phyloP scores from a whole-genome alignment of 1,284 basidiomycete species.

The Chondrostereum purpureum region DNA sequence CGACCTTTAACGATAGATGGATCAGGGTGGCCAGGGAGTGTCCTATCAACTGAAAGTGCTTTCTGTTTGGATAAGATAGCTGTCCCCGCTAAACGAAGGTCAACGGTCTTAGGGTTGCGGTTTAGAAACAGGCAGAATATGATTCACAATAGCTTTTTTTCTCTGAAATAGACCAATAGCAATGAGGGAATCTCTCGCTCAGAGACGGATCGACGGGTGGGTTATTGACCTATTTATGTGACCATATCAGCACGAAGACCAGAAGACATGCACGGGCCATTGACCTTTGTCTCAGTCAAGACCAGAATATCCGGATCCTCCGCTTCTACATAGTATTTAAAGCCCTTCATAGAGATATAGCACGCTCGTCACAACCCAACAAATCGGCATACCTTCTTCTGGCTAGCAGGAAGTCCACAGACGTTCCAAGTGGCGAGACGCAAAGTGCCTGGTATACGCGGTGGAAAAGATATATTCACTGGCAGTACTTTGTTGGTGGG shows the following conservation, averaged over 20 bases:
- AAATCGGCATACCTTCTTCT: slow-evolving; percentile 54
- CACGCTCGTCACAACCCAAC: slow-evolving; percentile 2
- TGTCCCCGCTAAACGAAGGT: slow-evolving; percentile 55
- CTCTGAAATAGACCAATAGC: slow-evolving; percentile 67
- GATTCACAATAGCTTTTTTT: slow-evolving; percentile 71
- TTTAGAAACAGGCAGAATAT: slow-evolving; percentile 1
- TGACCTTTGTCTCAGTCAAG: slow-evolving; percentile 76
- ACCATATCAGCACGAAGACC: slow-evolving; percentile 4
- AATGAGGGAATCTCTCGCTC: slow-evolving; percentile 54
- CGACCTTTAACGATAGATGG: slow-evolving; percentile 60
- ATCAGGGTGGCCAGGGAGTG: slow-evolving; percentile 69
- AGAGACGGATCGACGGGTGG: slow-evolving; percentile 53
- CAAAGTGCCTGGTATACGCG: slow-evolving; percentile 36
- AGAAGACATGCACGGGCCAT: background rate
- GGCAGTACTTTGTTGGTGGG: slow-evolving; percentile 72
- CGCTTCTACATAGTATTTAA: slow-evolving; percentile 72
- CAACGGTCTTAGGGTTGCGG: slow-evolving; percentile 3
- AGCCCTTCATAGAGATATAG: slow-evolving; percentile 45
- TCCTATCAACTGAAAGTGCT: slow-evolving; percentile 60
- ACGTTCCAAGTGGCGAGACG: slow-evolving; percentile 75
- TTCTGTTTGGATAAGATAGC: slow-evolving; percentile 77
- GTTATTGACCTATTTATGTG: slow-evolving; percentile 50
- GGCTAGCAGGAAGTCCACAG: slow-evolving; percentile 59
- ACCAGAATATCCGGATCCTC: slow-evolving; percentile 79
- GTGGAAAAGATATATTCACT: slow-evolving; percentile 53